Evolutionary conservation across 805 yeast species (phyloP).

Genomic region (Candida railenensis): DNA sequence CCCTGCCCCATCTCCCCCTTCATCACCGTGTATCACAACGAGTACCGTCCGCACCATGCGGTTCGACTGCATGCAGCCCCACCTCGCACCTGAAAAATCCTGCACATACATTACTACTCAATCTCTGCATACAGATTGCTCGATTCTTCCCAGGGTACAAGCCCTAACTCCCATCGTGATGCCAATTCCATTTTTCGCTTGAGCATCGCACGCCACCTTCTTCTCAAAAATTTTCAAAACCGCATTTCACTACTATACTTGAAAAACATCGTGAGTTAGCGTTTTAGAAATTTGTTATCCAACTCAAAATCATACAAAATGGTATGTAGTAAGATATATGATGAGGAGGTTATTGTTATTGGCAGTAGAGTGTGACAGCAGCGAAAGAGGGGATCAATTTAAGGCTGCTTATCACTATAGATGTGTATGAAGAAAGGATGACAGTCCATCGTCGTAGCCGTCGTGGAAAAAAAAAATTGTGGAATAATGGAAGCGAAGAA

Average conservation of each 20-base stretch:
- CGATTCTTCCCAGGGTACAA: slow-evolving; percentile 1
- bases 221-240: slow-evolving; percentile 4
- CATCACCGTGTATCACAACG: too few species aligned
- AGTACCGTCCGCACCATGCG: too few species aligned
- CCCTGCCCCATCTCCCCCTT: too few species aligned
- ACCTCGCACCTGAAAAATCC: too few species aligned
- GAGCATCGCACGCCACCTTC: slow-evolving; percentile 5
- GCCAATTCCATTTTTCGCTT: neutral
- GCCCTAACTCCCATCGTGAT: neutral
- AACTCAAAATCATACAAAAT: slow-evolving; percentile 9
- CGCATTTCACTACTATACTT: neutral
- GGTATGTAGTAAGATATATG: slow-evolving; percentile 11
- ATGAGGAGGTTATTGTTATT: slow-evolving; percentile 3
- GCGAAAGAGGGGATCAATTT: neutral
- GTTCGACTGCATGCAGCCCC: too few species aligned
- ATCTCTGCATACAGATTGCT: neutral
- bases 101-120: too few species aligned
- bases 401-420: neutral
- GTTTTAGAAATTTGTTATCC: slow-evolving; percentile 2
- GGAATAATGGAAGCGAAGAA: too few species aligned
- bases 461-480: too few species aligned
- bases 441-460: neutral
- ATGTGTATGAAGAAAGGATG: neutral
- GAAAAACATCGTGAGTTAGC: neutral
- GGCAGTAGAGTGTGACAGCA: neutral